Percentiles rank a stretch among this genome's conserved stretches.
Conservation (phyloP, 352 stramenopile genomes). For the Pythium dissotocum region DNA sequence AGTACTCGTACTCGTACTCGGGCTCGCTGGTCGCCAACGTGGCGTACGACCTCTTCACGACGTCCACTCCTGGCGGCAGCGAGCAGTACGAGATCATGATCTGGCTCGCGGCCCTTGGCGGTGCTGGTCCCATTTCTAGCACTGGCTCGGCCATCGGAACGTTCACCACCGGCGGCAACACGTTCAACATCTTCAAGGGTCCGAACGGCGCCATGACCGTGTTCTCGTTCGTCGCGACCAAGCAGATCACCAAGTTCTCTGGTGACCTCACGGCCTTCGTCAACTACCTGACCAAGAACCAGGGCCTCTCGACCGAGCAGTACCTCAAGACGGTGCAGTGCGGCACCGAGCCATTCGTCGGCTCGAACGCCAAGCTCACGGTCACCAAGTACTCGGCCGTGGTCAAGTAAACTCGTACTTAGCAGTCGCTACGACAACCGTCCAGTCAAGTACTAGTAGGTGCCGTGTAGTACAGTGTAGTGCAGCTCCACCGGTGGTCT, state of each 20-base stretch:
- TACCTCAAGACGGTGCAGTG: conserved; percentile 29
- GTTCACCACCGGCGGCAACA: conserved; percentile 17
- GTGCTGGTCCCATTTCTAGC: conserved; percentile 35
- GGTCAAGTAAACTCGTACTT: conserved; percentile 14
- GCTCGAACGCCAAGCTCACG: conserved; percentile 17
- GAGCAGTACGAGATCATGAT: conserved; percentile 44
- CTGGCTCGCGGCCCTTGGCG: conserved; percentile 37
- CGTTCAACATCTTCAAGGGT: conserved; percentile 35
- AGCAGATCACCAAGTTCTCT: conserved; percentile 35
- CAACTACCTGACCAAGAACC: conserved; percentile 23
- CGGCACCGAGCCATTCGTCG: conserved; percentile 23
- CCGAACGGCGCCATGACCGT: conserved; percentile 40
- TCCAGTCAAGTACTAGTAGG: neutral
- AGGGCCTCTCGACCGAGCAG: conserved; percentile 19
- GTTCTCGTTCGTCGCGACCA: conserved; percentile 36
- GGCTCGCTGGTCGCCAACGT: neutral
- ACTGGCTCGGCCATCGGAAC: conserved; percentile 33
- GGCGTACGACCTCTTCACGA: conserved; percentile 42
- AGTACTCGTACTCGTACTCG: neutral
- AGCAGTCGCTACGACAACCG: too few relatives aligned
- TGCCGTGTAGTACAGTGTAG: neutral
- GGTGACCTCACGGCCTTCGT: conserved; percentile 37
- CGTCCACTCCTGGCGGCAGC: conserved; percentile 26
- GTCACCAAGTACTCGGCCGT: conserved; percentile 20
- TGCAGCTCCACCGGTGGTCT: neutral